Evolutionary conservation across 495 filamentous ascomycete genomes (phyloP), one percentile per base, ranked within the genome.

Genomic region (Neurospora intermedia): DNA sequence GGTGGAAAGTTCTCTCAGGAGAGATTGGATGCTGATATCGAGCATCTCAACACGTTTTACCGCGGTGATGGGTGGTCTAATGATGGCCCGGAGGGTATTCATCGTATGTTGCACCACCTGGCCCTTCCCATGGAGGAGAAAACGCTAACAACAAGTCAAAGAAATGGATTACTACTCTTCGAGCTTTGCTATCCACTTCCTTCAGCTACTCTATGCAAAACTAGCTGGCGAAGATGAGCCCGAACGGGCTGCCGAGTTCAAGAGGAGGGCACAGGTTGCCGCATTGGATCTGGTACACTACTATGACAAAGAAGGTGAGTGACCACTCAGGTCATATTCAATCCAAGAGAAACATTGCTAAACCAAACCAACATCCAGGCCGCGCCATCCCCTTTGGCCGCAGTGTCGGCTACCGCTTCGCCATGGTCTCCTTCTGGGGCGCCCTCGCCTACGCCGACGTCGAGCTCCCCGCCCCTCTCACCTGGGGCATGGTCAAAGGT

Each of bases 121-220:
- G 31, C 40, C 31, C 40, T 66, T 7, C 43, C 27, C 69, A 7
- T 48, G 6, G 15, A 70, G 35, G 16, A 15, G 4, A 10, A 2
- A 6, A 18, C 16, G 42, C 16, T 3, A 6, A 35, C 15, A 5
- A 10, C 6, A 39, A 23, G 8, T 62, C 15, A 66, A 70, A 86
- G 84, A 93, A 77, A 91, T 94, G 88, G 92, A 93, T 77, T 94
- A 94, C 77, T 94, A 94, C 77, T 93, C 91, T 23, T 92, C 91
- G 13, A 90, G 88, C 70, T 93, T 93, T 77, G 92, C 91, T 5
- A 93, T 93, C 75, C 91, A 93, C 74, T 93, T 91, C 78, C 80
- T 93, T 7, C 91, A 93, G 76, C 84, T 94, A 0, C 84, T 94
- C 0, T 94, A 94, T 79, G 85, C 90, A n/a, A 91, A 91, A 69